Evolutionary conservation across 2,329 filamentous ascomycete genomes (phyloP), one percentile per base, ranked within the genome.

Genomic region (Trichophaea hybrida): DNA sequence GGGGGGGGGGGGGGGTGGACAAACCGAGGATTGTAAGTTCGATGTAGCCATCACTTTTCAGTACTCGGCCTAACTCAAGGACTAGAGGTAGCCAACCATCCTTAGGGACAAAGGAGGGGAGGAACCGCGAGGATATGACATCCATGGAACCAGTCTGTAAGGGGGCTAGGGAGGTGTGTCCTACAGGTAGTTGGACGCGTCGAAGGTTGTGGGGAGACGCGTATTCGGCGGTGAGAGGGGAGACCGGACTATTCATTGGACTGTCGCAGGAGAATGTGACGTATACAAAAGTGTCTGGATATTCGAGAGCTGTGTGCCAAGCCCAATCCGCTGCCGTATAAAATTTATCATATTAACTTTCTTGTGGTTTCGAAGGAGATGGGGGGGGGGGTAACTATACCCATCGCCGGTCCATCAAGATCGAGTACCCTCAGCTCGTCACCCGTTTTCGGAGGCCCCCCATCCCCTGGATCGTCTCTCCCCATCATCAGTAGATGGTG

Each of bases 1-100:
- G 10, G 5, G 24, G 24, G 40, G 7, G n/a, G 40, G 40, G 40
- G 7, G 40, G 7, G 40, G 24, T 4, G 24, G 12, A 17, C 40
- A 46, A 5, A 46, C 40, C 50, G 17, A 66, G 57, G 10, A 65
- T 60, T 4, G 63, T 64, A 15, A 65, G 55, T 55, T 66, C 64
- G 17, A 66, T 34, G 55, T 65, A 66, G 8, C 64, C 64, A 44
- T 60, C 61, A 7, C 60, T 59, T 32, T 66, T 66, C 8, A 66
- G 48, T 17, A 66, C 38, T 49, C 64, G 59, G 46, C 58, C 55
- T 15, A 57, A 61, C 33, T 66, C 64, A 2, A 37, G 59, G 15
- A 66, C 35, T 8, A 66, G 55, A 1, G 51, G 40, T 10, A 59
- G 48, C 49, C 40, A 35, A 5, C 61, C 59, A 32, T 61, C 58